A percentile compares a stretch with the other conserved stretches of the same genome.
These are phyloP conservation scores for Mimosa pudica DNA, from an alignment of 306 rosid species.

Conservation along the genomic window DNA sequence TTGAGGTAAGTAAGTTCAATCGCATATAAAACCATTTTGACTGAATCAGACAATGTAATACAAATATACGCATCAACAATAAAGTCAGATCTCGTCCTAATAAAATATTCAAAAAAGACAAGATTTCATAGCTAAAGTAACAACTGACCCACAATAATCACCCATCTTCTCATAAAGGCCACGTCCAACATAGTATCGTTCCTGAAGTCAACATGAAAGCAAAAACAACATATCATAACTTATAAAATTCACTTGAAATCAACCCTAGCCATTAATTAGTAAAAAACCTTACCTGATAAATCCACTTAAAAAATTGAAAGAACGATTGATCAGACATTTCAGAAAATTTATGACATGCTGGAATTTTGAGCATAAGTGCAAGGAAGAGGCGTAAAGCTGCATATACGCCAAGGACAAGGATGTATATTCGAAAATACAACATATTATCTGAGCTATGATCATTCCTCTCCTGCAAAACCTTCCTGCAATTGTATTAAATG, in stretches of 20 bases:
- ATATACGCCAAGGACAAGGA: constrained; percentile 83
- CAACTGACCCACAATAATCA: constrained; percentile 84
- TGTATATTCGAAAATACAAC: constrained; percentile 89
- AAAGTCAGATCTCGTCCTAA: constrained; percentile 12
- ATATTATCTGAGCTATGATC: constrained; percentile 58
- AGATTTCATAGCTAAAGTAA: constrained; percentile 14
- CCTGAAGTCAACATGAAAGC: constrained; percentile 56
- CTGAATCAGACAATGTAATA: not conserved
- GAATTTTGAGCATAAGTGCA: constrained; percentile 71
- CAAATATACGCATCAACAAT: constrained; percentile 23
- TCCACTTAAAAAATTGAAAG: constrained; percentile 98
- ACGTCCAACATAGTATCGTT: constrained; percentile 92
- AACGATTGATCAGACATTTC: constrained; percentile 89
- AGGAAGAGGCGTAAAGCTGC: constrained; percentile 65
- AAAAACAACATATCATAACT: constrained; percentile 27
- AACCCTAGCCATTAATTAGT: constrained; percentile 8
- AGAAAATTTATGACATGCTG: constrained; percentile 84
- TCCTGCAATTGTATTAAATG: constrained; percentile 61
- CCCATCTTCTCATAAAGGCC: constrained; percentile 86
- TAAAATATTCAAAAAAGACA: constrained; percentile 9
- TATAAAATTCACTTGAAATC: constrained; percentile 15
- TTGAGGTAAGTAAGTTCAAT: not conserved
- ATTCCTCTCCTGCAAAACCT: constrained; percentile 87
- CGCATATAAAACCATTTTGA: constrained; percentile 6
- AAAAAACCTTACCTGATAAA: constrained; percentile 66